These are phyloP conservation scores for Sphagnum tenellum DNA, from an alignment of 225 moss, liverwort and hornwort genomes.

Conservation along the genomic window DNA sequence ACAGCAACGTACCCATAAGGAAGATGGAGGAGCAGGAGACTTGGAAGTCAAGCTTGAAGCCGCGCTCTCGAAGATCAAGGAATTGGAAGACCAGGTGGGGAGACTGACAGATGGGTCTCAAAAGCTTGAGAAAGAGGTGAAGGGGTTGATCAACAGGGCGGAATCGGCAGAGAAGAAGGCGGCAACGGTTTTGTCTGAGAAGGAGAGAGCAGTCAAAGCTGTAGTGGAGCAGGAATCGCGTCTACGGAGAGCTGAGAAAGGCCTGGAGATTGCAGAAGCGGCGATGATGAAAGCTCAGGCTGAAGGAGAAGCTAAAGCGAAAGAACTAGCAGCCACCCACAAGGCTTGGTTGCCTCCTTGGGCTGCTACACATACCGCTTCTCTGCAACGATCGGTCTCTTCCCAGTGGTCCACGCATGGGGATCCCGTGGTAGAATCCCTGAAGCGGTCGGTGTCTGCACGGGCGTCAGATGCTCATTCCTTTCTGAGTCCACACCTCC, in stretches of 20 bases:
- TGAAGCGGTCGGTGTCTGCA: constrained; percentile 28
- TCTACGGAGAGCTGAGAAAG: constrained; percentile 41
- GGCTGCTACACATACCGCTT: constrained; percentile 43
- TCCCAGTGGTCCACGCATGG: constrained; percentile 57
- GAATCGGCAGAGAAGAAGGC: constrained; percentile 45
- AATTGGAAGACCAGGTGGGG: constrained; percentile 34
- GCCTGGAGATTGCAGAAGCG: constrained; percentile 52
- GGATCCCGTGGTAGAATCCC: constrained; percentile 53
- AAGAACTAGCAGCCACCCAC: constrained; percentile 40
- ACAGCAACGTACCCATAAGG: constrained; percentile 20
- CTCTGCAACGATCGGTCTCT: constrained; percentile 35
- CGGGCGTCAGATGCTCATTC: constrained; percentile 38
- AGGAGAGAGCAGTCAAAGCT: constrained; percentile 31
- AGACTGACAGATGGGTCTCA: constrained; percentile 21
- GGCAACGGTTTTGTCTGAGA: constrained; percentile 30
- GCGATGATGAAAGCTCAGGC: constrained; percentile 62
- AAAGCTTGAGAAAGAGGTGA: constrained; percentile 27
- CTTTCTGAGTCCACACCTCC: constrained; percentile 54
- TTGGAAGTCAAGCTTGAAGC: constrained; percentile 40
- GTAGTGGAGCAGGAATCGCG: constrained; percentile 39
- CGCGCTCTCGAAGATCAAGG: constrained; percentile 22
- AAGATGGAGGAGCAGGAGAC: constrained; percentile 5
- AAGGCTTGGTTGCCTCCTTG: constrained; percentile 71
- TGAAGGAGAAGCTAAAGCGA: constrained; percentile 45
- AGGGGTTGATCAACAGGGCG: constrained; percentile 36